Evolutionary conservation across 1,284 basidiomycete species (phyloP).

Genomic region (Singerocomus inundabilis): DNA sequence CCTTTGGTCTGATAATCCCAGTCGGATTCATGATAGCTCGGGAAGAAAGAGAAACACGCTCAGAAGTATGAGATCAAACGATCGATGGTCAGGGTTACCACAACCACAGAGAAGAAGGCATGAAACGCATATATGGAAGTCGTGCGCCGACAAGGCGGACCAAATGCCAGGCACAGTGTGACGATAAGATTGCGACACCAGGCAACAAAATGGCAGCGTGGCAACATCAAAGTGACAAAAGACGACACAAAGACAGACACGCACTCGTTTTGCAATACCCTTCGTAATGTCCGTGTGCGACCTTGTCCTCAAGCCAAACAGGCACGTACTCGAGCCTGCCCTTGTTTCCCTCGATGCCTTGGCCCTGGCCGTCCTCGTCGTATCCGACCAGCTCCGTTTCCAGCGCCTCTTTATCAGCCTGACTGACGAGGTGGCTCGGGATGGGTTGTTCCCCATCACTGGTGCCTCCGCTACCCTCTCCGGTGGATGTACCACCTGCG

Average conservation of each 20-base stretch:
- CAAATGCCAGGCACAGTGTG: neutral
- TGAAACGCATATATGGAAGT: constrained; percentile 15
- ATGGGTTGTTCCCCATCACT: constrained; percentile 20
- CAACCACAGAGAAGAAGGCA: constrained; percentile 3
- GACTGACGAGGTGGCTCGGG: constrained; percentile 48
- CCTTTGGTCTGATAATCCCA: neutral
- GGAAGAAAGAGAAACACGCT: neutral
- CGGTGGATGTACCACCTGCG: constrained; percentile 22
- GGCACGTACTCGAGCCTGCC: constrained; percentile 73
- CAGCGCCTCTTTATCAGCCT: constrained; percentile 60
- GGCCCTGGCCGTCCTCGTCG: constrained; percentile 53
- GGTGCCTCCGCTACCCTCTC: constrained; percentile 10
- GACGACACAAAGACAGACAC: constrained; percentile 30
- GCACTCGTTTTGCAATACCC: constrained; percentile 97
- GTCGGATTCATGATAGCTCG: neutral
- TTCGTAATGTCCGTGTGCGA: constrained; percentile 92
- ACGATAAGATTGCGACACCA: constrained; percentile 22
- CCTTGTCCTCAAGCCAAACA: constrained; percentile 89
- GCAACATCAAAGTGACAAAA: neutral
- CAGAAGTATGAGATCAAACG: constrained; percentile 6
- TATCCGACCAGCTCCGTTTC: constrained; percentile 59
- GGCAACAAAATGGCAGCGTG: too few relatives aligned
- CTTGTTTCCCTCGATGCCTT: constrained; percentile 44
- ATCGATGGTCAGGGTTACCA: neutral
- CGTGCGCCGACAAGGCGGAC: constrained; percentile 1